Conservation (phyloP, 83 land plant genomes). For the Diphasiastrum complanatum region DNA sequence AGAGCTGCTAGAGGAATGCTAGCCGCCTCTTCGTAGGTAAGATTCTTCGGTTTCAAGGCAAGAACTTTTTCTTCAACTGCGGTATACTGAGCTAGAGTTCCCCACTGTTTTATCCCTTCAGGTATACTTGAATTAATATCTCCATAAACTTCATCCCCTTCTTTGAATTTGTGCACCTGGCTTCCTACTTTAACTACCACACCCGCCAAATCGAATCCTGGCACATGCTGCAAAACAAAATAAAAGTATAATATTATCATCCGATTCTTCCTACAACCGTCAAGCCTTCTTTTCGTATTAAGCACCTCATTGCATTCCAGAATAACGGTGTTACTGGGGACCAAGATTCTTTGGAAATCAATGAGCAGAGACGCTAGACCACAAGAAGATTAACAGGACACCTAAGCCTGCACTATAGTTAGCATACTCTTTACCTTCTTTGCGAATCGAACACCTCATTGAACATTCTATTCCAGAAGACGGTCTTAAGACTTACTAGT, state of each 20-base stretch:
- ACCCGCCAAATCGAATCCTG: constrained; percentile 47
- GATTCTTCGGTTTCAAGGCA: constrained; percentile 34
- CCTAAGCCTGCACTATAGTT: no score
- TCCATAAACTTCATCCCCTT: constrained; percentile 47
- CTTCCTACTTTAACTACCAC: constrained; percentile 41
- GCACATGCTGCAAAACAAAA: constrained; percentile 29
- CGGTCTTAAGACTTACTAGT: no score
- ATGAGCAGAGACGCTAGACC: no score
- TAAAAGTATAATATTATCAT: background rate
- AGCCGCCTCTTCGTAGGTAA: constrained; percentile 45
- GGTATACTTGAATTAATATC: constrained; percentile 24
- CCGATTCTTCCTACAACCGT: no score
- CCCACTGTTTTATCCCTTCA: constrained; percentile 34
- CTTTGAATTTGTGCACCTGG: constrained; percentile 23
- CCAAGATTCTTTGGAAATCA: no score
- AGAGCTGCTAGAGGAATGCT: constrained; percentile 41
- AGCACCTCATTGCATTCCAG: no score
- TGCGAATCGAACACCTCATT: no score
- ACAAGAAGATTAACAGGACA: no score
- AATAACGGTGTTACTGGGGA: no score
- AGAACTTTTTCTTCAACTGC: constrained; percentile 40
- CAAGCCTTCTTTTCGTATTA: no score
- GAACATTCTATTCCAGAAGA: no score
- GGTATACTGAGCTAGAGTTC: constrained; percentile 40
- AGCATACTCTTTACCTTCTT: no score